phyloP scores from a whole-genome alignment of 225 moss, liverwort and hornwort genomes.

The Climacium dendroides region DNA sequence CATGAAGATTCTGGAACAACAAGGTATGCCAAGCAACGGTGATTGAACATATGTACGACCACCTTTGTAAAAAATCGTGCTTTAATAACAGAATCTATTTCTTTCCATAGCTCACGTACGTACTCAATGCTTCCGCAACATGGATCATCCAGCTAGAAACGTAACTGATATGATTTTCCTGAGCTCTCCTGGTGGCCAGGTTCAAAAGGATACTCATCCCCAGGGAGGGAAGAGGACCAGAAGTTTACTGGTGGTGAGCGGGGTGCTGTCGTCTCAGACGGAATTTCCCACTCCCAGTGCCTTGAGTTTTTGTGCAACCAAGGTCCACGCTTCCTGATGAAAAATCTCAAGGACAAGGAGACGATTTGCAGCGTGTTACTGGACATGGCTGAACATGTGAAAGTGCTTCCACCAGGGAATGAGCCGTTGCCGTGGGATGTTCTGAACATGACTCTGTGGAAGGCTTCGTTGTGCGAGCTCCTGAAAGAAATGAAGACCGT shows the following conservation, averaged over 20 bases:
- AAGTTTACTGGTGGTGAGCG: background rate
- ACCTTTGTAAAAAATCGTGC: no score
- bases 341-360: background rate
- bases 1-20: background rate
- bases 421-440: background rate
- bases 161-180: background rate
- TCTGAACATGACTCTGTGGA: background rate
- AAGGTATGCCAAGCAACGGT: background rate
- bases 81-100: background rate
- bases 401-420: background rate
- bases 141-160: background rate
- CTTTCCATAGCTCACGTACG: background rate
- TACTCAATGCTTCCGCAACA: background rate
- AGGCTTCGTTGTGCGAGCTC: background rate
- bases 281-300: background rate
- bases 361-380: background rate
- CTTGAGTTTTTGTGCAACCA: background rate
- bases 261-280: background rate
- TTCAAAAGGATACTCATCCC: no score
- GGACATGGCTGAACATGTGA: background rate
- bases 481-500: background rate
- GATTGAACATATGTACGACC: no score
- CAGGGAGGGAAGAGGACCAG: background rate
- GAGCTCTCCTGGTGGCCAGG: background rate
- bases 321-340: background rate